Conservation (phyloP, 495 filamentous ascomycete species). For the Penicillium parvum region DNA sequence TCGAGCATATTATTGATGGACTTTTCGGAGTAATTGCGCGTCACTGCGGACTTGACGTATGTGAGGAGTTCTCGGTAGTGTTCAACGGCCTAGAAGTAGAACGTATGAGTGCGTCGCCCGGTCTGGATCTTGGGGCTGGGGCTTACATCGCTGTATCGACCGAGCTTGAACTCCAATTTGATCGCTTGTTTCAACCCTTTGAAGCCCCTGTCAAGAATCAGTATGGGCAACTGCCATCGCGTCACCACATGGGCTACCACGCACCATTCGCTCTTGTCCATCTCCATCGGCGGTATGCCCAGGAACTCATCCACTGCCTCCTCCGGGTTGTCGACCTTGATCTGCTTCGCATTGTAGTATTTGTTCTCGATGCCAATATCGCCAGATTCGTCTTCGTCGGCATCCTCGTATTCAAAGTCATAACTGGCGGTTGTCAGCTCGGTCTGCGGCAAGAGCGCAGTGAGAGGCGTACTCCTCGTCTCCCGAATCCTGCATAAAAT, state of each 20-base stretch:
- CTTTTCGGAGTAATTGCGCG: constrained; percentile 97
- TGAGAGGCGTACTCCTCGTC: constrained; percentile 61
- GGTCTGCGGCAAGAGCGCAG: constrained; percentile 6
- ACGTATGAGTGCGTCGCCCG: too few species aligned
- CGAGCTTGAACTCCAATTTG: constrained; percentile 90
- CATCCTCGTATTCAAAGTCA: constrained; percentile 95
- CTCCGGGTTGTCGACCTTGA: constrained; percentile 81
- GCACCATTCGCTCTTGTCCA: constrained; percentile 90
- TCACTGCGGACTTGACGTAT: constrained; percentile 95
- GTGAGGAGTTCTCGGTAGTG: constrained; percentile 94
- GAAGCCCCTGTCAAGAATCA: constrained; percentile 65
- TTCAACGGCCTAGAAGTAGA: constrained; percentile 69
- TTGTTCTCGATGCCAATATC: constrained; percentile 98
- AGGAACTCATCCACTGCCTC: constrained; percentile 91
- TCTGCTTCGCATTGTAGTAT: constrained; percentile 99
- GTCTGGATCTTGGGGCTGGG: too few species aligned
- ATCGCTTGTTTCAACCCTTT: constrained; percentile 97
- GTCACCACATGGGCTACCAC: constrained; percentile 1
- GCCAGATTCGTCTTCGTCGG: constrained; percentile 80
- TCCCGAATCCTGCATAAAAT: constrained; percentile 98
- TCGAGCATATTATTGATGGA: constrained; percentile 99
- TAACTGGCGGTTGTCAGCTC: constrained; percentile 53
- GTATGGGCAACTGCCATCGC: neutral
- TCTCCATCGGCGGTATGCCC: constrained; percentile 74
- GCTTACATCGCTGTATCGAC: constrained; percentile 74